Evolutionary conservation across 495 filamentous ascomycete species (phyloP).

Genomic region (Aspergillus homomorphus): DNA sequence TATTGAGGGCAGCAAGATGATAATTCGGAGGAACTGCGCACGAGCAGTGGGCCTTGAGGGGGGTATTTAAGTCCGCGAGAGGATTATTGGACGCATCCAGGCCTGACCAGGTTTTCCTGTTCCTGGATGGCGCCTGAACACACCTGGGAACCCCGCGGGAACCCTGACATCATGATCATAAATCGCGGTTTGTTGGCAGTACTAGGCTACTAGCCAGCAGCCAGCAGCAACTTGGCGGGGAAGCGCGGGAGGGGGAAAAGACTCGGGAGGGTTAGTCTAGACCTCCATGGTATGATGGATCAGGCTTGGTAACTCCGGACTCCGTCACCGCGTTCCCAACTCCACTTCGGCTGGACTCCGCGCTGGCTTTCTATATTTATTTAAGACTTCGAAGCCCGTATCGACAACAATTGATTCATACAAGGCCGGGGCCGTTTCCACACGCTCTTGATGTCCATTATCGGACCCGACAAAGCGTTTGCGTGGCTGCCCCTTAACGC

Average conservation of each 20-base stretch:
- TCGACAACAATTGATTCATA: too few relatives aligned
- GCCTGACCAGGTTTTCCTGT: conserved; percentile 16
- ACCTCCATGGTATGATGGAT: not conserved
- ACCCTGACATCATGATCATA: conserved; percentile 22
- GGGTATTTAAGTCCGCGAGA: conserved; percentile 6
- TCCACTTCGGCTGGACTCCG: too few relatives aligned
- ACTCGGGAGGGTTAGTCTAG: not conserved
- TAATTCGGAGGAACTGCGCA: not conserved
- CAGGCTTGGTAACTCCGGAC: not conserved
- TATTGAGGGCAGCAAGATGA: not conserved
- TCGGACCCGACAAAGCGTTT: too few relatives aligned
- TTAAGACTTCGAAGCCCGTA: too few relatives aligned
- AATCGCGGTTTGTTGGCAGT: not conserved
- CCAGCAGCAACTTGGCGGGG: not conserved
- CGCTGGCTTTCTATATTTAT: too few relatives aligned
- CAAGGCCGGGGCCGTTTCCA: too few relatives aligned
- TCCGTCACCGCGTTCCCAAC: not conserved
- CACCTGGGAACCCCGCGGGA: conserved; percentile 23
- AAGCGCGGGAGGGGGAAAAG: not conserved
- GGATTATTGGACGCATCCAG: conserved; percentile 1
- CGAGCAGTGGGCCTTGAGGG: not conserved
- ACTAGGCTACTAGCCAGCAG: too few relatives aligned
- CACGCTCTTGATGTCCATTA: too few relatives aligned
- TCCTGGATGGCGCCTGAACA: conserved; percentile 14
- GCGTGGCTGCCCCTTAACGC: too few relatives aligned